Evolutionary conservation across 768 basidiomycete species (phyloP).

Genomic region (Termitomyces sp.): DNA sequence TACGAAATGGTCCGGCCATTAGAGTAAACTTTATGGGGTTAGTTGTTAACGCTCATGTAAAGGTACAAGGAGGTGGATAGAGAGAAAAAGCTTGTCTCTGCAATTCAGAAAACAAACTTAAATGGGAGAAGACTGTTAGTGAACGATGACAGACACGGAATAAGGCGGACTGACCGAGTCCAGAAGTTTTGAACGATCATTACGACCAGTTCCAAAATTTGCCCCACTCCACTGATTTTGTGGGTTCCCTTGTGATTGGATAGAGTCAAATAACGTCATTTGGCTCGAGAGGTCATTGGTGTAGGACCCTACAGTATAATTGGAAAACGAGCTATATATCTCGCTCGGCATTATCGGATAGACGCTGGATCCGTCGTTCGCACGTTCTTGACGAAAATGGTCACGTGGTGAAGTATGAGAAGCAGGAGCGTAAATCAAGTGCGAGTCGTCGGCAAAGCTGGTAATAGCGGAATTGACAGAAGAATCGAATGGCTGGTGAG

Average conservation of each 20-base stretch:
- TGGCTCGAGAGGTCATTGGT: constrained; percentile 25
- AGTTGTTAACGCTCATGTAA: background rate
- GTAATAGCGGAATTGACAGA: constrained; percentile 25
- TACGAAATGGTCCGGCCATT: constrained; percentile 12
- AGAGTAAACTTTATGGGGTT: constrained; percentile 1
- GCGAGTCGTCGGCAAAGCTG: constrained; percentile 24
- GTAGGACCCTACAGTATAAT: constrained; percentile 21
- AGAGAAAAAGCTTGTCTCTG: background rate
- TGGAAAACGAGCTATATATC: constrained; percentile 20
- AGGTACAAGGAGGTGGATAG: background rate
- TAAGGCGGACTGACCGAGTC: constrained; percentile 19
- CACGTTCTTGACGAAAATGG: constrained; percentile 4
- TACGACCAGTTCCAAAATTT: constrained; percentile 21
- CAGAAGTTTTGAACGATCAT: constrained; percentile 25
- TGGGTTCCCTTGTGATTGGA: constrained; percentile 20
- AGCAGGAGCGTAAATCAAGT: constrained; percentile 12
- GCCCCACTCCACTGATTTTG: constrained; percentile 25
- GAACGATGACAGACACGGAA: constrained; percentile 10
- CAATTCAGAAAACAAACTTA: constrained; percentile 17
- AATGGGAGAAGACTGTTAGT: constrained; percentile 2
- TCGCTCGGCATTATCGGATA: constrained; percentile 14
- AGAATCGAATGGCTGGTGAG: constrained; percentile 24
- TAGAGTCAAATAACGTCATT: constrained; percentile 24
- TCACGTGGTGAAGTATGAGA: constrained; percentile 3
- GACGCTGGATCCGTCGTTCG: constrained; percentile 7